Conservation (phyloP, 306 rosid genomes). For the Macrotyloma uniflorum region DNA sequence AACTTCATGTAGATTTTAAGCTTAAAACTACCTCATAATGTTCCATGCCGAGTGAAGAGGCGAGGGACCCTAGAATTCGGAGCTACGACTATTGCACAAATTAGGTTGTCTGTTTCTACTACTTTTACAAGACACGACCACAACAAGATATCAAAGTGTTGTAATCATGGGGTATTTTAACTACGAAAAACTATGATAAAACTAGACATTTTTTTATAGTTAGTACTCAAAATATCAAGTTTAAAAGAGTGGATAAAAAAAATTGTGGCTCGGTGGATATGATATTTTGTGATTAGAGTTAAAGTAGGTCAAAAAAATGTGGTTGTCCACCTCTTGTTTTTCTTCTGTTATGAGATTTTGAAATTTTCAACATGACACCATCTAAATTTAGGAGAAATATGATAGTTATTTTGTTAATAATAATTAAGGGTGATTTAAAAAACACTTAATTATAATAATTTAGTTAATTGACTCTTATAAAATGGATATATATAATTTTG, state of each 20-base stretch:
- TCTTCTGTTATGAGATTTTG: neutral
- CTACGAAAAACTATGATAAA: constrained; percentile 16
- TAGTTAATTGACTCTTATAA: no score
- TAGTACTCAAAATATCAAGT: neutral
- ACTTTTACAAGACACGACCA: constrained; percentile 11
- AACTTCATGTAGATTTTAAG: neutral
- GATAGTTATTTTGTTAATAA: no score
- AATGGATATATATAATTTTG: no score
- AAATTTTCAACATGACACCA: neutral
- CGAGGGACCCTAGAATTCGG: constrained; percentile 2
- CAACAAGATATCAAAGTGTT: constrained; percentile 22
- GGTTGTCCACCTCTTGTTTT: constrained; percentile 39
- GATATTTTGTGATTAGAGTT: constrained; percentile 23
- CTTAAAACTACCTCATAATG: constrained; percentile 34
- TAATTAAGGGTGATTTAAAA: no score
- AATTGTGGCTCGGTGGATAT: constrained; percentile 29
- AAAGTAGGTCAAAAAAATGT: constrained; percentile 36
- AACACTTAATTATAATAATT: no score
- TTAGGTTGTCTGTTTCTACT: neutral
- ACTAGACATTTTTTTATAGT: neutral
- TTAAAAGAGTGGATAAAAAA: constrained; percentile 7
- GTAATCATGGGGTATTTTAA: constrained; percentile 24
- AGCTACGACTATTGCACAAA: neutral
- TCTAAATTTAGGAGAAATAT: neutral
- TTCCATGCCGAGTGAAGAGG: constrained; percentile 47